Percentiles rank a stretch among this genome's conserved stretches.
Conservation (phyloP, 1,139 yeast species). For the Saccharomycopsis crataegensis region DNA sequence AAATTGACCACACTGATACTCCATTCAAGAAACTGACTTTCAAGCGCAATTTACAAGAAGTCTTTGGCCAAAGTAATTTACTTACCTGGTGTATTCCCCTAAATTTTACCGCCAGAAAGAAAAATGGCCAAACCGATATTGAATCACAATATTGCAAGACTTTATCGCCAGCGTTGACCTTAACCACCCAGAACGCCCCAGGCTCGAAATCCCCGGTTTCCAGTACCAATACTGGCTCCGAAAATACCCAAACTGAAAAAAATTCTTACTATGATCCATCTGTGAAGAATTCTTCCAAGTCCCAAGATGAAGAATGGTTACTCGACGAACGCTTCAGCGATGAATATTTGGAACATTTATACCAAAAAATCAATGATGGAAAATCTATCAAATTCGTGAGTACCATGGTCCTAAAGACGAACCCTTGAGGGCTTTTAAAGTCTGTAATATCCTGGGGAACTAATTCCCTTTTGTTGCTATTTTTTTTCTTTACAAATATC, state of each 20-base stretch:
- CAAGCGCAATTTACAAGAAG: conserved; percentile 8
- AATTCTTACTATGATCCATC: background rate
- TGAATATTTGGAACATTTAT: conserved; percentile 5
- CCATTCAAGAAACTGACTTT: conserved; percentile 14
- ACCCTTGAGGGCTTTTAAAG: no score
- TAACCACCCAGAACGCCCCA: background rate
- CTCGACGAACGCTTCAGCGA: conserved; percentile 12
- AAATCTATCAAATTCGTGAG: conserved; percentile 1
- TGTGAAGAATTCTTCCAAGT: background rate
- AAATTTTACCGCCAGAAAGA: background rate
- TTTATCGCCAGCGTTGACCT: background rate
- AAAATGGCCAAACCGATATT: background rate
- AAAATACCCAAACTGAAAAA: background rate
- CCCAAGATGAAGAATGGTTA: background rate
- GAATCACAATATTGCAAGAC: background rate
- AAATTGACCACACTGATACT: background rate
- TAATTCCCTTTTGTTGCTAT: no score
- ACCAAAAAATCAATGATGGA: conserved; percentile 7
- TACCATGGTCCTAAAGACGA: no score
- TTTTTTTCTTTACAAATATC: no score
- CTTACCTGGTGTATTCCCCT: conserved; percentile 13
- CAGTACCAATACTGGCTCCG: background rate
- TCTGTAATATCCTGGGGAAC: no score
- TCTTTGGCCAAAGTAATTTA: conserved; percentile 6
- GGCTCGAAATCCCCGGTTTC: background rate